phyloP scores from a whole-genome alignment of 106 monocot genomes.

The Dioscorea alata region DNA sequence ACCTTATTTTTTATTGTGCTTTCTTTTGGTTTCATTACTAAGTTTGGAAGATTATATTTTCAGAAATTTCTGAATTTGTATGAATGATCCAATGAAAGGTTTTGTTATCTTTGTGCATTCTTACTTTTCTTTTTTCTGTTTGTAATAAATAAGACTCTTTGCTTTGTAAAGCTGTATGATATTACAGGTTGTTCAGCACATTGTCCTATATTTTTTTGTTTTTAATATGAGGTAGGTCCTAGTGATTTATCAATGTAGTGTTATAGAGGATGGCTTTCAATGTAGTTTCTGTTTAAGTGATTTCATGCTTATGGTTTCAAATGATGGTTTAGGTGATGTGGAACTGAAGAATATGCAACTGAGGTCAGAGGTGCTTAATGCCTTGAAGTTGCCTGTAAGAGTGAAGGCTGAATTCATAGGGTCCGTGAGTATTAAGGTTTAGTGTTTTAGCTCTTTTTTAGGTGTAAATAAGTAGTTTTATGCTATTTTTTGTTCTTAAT shows the following conservation, averaged over 20 bases:
- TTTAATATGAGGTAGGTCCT: too few species aligned
- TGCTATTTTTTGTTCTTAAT: neutral
- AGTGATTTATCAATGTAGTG: neutral
- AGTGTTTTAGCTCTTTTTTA: constrained; percentile 4
- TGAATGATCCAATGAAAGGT: too few species aligned
- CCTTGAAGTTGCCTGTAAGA: constrained; percentile 91
- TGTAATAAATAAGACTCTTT: too few species aligned
- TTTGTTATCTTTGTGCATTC: too few species aligned
- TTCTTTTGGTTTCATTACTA: too few species aligned
- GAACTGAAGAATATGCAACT: constrained; percentile 96
- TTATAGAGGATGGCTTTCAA: neutral
- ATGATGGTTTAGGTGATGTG: constrained; percentile 71
- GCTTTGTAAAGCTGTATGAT: too few species aligned
- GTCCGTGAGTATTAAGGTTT: constrained; percentile 86
- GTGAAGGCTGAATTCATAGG: constrained; percentile 99
- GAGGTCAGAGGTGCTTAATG: constrained; percentile 93
- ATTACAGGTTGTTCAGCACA: too few species aligned
- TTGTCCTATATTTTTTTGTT: too few species aligned
- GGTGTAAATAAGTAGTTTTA: neutral
- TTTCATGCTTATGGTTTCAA: neutral
- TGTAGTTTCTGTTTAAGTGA: neutral
- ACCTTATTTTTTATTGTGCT: too few species aligned
- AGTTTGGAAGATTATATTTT: too few species aligned
- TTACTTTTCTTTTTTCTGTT: too few species aligned
- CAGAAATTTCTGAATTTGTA: too few species aligned